Conservation (phyloP, 192 early-diverging fungal genomes). For the Umbelopsis sp. region DNA sequence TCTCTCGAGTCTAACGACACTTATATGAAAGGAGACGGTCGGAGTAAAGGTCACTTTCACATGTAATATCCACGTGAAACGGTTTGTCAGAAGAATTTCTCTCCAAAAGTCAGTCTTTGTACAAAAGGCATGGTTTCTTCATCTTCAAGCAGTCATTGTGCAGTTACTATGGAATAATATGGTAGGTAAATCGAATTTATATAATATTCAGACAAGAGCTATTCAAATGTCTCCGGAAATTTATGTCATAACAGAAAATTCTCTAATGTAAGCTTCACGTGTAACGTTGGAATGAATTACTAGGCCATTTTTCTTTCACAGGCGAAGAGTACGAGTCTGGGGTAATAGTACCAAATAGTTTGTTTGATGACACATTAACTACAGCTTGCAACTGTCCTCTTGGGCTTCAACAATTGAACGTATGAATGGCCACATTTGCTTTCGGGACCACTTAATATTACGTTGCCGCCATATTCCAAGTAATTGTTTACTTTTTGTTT, state of each 20-base stretch:
- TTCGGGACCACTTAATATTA: conserved; percentile 58
- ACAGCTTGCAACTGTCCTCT: neutral
- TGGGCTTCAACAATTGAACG: neutral
- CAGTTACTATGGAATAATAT: neutral
- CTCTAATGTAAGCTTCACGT: conserved; percentile 15
- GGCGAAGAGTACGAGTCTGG: neutral
- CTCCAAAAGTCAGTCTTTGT: neutral
- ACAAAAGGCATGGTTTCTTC: neutral
- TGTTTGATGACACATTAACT: neutral
- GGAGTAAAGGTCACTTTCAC: conserved; percentile 9
- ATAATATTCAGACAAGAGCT: neutral
- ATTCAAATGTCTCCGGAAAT: neutral
- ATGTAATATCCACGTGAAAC: conserved; percentile 10
- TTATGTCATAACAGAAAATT: neutral
- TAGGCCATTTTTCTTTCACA: neutral
- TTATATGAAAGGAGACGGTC: conserved; percentile 3
- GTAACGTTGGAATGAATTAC: conserved; percentile 1
- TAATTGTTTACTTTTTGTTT: conserved; percentile 1
- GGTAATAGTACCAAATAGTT: neutral
- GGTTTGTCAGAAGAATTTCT: conserved; percentile 5
- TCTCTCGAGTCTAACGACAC: neutral
- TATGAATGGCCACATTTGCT: conserved; percentile 52
- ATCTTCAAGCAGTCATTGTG: neutral
- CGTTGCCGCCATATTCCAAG: conserved; percentile 47
- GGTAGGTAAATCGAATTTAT: neutral